Percentiles rank a stretch among this genome's conserved stretches.
These are phyloP conservation scores for Alternaria atra DNA, from an alignment of 2,329 filamentous ascomycete species.

Conservation along the genomic window DNA sequence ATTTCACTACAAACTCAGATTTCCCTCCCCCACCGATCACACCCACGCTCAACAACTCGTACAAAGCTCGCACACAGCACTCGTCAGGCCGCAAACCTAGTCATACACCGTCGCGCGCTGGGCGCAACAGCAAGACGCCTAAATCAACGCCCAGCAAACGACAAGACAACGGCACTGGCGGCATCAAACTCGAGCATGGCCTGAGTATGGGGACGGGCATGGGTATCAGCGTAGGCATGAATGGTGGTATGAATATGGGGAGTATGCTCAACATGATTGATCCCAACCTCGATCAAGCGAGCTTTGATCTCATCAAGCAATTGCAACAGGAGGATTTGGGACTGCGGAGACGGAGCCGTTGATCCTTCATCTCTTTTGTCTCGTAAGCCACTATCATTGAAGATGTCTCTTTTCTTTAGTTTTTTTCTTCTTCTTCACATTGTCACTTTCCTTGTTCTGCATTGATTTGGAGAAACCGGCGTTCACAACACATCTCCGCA, in stretches of 20 bases:
- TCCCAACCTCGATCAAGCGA: conserved; percentile 37
- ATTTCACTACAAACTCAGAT: conserved; percentile 34
- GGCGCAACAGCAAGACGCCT: conserved; percentile 38
- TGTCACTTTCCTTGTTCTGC: not conserved
- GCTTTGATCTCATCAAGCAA: conserved; percentile 40
- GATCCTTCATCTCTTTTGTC: not conserved
- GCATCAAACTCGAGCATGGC: conserved; percentile 38
- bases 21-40: conserved; percentile 33
- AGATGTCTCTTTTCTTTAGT: not conserved
- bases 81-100: conserved; percentile 31
- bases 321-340: conserved; percentile 45
- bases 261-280: conserved; percentile 32
- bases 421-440: not conserved
- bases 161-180: conserved; percentile 27
- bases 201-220: conserved; percentile 23
- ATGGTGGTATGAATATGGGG: not conserved
- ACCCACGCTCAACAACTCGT: conserved; percentile 16
- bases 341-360: conserved; percentile 40
- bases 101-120: conserved; percentile 31
- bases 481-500: not conserved
- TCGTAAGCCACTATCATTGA: not conserved
- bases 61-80: conserved; percentile 13
- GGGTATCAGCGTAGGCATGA: conserved; percentile 22
- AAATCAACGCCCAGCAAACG: conserved; percentile 38
- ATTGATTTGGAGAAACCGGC: not conserved